Evolutionary conservation across 352 stramenopile species (phyloP).

Genomic region (Phytophthora sojae): DNA sequence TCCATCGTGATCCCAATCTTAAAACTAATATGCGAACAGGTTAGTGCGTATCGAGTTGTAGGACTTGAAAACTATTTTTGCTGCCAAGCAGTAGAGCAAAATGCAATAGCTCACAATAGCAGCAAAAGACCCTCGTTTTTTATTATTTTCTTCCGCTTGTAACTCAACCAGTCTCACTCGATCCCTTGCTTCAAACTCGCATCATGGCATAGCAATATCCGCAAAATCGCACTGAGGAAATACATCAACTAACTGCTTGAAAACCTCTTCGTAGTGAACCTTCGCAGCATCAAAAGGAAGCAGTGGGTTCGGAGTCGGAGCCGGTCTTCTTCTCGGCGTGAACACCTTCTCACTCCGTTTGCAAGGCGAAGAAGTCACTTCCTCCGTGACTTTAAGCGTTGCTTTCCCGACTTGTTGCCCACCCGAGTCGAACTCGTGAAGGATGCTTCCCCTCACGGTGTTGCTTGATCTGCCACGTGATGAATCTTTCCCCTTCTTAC

Average conservation of each 20-base stretch:
- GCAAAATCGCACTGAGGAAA: conserved; percentile 13
- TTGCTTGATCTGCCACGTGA: background rate
- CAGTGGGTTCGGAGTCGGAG: background rate
- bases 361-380: background rate
- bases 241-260: background rate
- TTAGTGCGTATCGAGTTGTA: too few species aligned
- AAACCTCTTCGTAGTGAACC: background rate
- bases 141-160: background rate
- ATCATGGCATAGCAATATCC: background rate
- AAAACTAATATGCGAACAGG: background rate
- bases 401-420: background rate
- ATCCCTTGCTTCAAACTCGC: background rate
- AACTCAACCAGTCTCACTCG: background rate
- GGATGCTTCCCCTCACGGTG: background rate
- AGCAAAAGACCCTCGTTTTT: background rate
- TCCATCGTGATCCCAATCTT: conserved; percentile 32
- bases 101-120: background rate
- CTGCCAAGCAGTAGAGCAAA: background rate
- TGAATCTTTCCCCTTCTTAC: background rate
- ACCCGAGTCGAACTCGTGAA: background rate
- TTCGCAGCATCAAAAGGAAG: background rate
- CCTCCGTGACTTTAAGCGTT: background rate
- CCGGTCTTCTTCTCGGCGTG: background rate
- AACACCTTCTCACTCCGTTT: background rate
- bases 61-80: conserved; percentile 13